Percentiles rank a stretch among this genome's conserved stretches.
phyloP scores from a whole-genome alignment of 2,329 filamentous ascomycete species.

The Phialophora macrospora region DNA sequence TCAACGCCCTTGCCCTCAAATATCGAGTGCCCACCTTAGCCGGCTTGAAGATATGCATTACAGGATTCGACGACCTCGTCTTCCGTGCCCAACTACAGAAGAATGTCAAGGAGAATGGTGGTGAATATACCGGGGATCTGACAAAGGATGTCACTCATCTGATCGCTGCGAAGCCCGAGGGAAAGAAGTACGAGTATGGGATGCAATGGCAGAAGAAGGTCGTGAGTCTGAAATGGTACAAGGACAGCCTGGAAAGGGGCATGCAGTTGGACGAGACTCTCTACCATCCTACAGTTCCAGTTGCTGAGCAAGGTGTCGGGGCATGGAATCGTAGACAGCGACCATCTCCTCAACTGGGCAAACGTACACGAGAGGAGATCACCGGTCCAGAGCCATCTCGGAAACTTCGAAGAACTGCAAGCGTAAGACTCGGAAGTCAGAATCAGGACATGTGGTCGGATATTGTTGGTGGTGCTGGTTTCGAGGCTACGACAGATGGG shows the following conservation, averaged over 20 bases:
- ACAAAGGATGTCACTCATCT: conserved; percentile 86
- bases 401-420: conserved; percentile 86
- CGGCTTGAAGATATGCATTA: conserved; percentile 68
- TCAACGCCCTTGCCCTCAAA: conserved; percentile 69
- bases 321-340: conserved; percentile 69
- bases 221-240: conserved; percentile 83
- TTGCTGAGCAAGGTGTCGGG: conserved; percentile 73
- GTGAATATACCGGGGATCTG: conserved; percentile 83
- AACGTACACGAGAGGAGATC: conserved; percentile 62
- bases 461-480: conserved; percentile 65
- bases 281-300: conserved; percentile 76
- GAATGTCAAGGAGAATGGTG: conserved; percentile 71
- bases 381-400: conserved; percentile 66
- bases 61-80: conserved; percentile 69
- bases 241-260: conserved; percentile 78
- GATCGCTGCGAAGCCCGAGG: conserved; percentile 76
- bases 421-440: conserved; percentile 79
- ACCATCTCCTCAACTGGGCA: conserved; percentile 58
- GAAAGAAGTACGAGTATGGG: conserved; percentile 91
- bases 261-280: conserved; percentile 89
- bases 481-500: conserved; percentile 36
- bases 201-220: conserved; percentile 78
- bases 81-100: conserved; percentile 73
- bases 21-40: conserved; percentile 52
- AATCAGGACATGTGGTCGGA: conserved; percentile 88